A percentile compares a stretch with the other conserved stretches of the same genome.
Evolutionary conservation across 2,329 filamentous ascomycete species (phyloP).

Genomic region (Annulohypoxylon truncatum): DNA sequence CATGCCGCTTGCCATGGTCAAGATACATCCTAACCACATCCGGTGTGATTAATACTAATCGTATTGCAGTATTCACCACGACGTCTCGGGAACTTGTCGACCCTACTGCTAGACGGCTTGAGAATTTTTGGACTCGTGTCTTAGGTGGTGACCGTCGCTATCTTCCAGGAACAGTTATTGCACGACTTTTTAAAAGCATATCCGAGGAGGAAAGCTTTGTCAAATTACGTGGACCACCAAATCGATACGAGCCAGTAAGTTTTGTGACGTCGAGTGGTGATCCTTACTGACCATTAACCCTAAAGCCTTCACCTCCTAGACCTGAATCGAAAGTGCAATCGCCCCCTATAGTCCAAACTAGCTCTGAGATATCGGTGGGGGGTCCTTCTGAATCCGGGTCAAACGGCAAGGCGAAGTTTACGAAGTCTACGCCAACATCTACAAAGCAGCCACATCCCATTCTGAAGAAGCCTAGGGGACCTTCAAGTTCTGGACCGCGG

Average conservation of each 20-base stretch:
- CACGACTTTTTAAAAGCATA: slow-evolving; percentile 67
- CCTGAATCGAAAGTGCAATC: slow-evolving; percentile 38
- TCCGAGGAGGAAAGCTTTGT: slow-evolving; percentile 68
- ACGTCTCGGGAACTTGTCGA: slow-evolving; percentile 69
- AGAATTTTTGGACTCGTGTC: slow-evolving; percentile 76
- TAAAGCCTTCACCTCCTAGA: slow-evolving; percentile 45
- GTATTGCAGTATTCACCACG: slow-evolving; percentile 66
- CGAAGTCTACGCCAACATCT: slow-evolving; percentile 52
- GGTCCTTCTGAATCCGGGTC: slow-evolving; percentile 38
- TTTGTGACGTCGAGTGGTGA: slow-evolving; percentile 10
- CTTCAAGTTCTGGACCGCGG: slow-evolving; percentile 63
- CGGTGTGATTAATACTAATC: slow-evolving; percentile 35
- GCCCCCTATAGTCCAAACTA: slow-evolving; percentile 23
- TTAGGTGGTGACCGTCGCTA: slow-evolving; percentile 68
- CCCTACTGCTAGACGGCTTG: slow-evolving; percentile 70
- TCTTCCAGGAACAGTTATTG: slow-evolving; percentile 65
- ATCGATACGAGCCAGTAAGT: slow-evolving; percentile 66
- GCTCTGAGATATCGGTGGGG: slow-evolving; percentile 20
- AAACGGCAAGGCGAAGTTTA: slow-evolving; percentile 39
- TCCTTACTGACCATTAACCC: slow-evolving; percentile 33
- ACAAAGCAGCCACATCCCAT: slow-evolving; percentile 66
- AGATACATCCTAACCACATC: slow-evolving; percentile 32
- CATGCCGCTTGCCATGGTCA: slow-evolving; percentile 68
- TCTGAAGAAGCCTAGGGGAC: slow-evolving; percentile 68
- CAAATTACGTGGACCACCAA: slow-evolving; percentile 64